A percentile compares a stretch with the other conserved stretches of the same genome.
Evolutionary conservation across 169 alveolate genomes (phyloP).

Genomic region (Toxoplasma gondii): DNA sequence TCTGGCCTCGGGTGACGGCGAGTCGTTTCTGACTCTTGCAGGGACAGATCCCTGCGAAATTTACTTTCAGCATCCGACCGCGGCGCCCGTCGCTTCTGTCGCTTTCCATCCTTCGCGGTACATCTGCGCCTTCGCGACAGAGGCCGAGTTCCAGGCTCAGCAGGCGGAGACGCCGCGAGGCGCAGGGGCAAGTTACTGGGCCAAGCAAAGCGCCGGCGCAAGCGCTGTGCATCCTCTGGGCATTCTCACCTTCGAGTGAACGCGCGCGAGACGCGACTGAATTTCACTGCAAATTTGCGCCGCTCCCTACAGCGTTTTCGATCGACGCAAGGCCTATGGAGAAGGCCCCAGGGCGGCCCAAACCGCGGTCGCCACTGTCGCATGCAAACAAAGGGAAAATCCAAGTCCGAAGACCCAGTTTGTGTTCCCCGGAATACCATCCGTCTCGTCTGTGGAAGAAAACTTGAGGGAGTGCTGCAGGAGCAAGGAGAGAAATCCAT

Average conservation of each 20-base stretch:
- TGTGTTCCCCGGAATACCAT: too few relatives aligned
- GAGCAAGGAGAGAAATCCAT: too few relatives aligned
- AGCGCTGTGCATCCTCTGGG: constrained; percentile 7
- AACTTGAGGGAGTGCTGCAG: too few relatives aligned
- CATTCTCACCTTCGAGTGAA: background rate
- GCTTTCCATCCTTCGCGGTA: constrained; percentile 34
- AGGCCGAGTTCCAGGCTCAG: background rate
- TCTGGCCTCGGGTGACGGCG: background rate
- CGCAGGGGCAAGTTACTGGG: background rate
- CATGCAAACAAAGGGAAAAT: too few relatives aligned
- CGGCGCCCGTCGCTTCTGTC: constrained; percentile 12
- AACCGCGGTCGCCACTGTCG: too few relatives aligned
- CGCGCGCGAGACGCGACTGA: background rate
- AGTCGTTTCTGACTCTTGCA: background rate
- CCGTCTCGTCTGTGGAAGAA: too few relatives aligned
- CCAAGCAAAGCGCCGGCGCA: background rate
- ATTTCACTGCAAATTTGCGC: too few relatives aligned
- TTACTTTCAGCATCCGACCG: background rate
- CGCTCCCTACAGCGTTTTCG: too few relatives aligned
- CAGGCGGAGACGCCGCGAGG: background rate
- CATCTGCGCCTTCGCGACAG: constrained; percentile 40
- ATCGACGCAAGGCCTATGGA: too few relatives aligned
- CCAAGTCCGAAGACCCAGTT: too few relatives aligned
- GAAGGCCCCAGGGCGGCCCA: too few relatives aligned
- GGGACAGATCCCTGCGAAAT: constrained; percentile 42